Base-by-base conservation (phyloP, 371 early-diverging fungal species). In the Mortierella sp. region DNA sequence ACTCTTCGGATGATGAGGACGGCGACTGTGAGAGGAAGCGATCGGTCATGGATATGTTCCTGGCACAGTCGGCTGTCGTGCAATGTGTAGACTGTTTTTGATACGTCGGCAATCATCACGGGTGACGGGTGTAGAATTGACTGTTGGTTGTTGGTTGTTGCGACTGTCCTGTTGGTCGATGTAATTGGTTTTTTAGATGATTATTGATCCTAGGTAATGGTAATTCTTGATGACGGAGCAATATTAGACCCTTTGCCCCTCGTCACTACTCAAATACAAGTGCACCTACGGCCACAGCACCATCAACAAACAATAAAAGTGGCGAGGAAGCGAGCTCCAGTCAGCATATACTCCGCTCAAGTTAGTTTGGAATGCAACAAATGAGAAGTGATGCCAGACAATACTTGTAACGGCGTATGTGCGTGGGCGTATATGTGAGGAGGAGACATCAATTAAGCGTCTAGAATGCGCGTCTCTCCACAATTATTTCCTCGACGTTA, bases 1-100 rank as follows among this genome's bases (percentile, higher is more conserved):
- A 16, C 70, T 26, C 24, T 14, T 50, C n/a, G 48, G 48, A 28
- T 9, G 70, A 45, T 14, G 57, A 55, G 28, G 47, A 48, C 1
- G 42, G 47, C 9, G 75, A 45, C 42, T 73, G 73, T 28, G 81
- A 73, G 16, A 52, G 38, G 14, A 45, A 10, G 24, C 73, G 65
- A 26, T n/a, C 70, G 11, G 48, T 54, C 0, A 44, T 80, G 73
- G 68, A 76, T 21, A 68, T 73, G 70, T 60, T 72, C 31, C 24
- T 80, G 24, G 42, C 76, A 14, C 81, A 54, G 19, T 76, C 81
- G n/a, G 26, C 52, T 16, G 55, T 80, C 26, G 76, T 80, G 7
- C 76, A 76, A 42, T 80, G 73, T 52, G 80, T 75, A 68, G 68
- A 68, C 68, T 24, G 38, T 10, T 42, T 42, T 21, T 68, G 42